Evolutionary conservation across 1,139 yeast genomes (phyloP).

Genomic region (Yamadazyma dendronema): DNA sequence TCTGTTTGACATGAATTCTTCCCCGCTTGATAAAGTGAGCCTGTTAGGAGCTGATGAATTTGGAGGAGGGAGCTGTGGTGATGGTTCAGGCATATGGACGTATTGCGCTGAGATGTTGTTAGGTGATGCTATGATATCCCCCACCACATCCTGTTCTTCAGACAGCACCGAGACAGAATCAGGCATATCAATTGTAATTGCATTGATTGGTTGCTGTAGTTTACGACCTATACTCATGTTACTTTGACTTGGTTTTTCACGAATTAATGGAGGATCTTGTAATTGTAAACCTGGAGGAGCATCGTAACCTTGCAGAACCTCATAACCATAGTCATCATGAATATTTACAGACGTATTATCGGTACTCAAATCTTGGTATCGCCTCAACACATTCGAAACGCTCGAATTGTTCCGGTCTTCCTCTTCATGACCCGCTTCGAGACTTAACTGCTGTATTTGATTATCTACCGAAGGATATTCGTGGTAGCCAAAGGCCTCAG

Average conservation of each 20-base stretch:
- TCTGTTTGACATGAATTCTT: conserved; percentile 35
- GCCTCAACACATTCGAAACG: conserved; percentile 2
- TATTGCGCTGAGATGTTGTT: conserved; percentile 5
- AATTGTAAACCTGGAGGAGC: conserved; percentile 4
- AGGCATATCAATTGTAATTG: not conserved
- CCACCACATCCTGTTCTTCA: conserved; percentile 8
- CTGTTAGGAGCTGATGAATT: conserved; percentile 24
- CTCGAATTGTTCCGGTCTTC: conserved; percentile 5
- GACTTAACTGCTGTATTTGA: conserved; percentile 1
- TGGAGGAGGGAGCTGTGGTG: conserved; percentile 40
- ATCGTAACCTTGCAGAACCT: not conserved
- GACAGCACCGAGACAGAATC: conserved; percentile 2
- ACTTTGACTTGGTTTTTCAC: not conserved
- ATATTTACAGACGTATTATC: conserved; percentile 11
- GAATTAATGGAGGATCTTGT: conserved; percentile 22
- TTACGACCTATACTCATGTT: not conserved
- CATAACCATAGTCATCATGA: not conserved
- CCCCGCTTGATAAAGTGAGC: conserved; percentile 30
- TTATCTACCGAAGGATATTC: not conserved
- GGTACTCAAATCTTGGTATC: conserved; percentile 8
- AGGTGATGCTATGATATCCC: conserved; percentile 12
- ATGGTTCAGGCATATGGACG: conserved; percentile 28
- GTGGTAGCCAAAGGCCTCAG: not conserved
- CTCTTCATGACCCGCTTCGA: not conserved
- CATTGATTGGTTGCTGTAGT: not conserved